These are phyloP conservation scores for Amphirosellinia nigrospora DNA, from an alignment of 495 filamentous ascomycete genomes.

Conservation along the genomic window DNA sequence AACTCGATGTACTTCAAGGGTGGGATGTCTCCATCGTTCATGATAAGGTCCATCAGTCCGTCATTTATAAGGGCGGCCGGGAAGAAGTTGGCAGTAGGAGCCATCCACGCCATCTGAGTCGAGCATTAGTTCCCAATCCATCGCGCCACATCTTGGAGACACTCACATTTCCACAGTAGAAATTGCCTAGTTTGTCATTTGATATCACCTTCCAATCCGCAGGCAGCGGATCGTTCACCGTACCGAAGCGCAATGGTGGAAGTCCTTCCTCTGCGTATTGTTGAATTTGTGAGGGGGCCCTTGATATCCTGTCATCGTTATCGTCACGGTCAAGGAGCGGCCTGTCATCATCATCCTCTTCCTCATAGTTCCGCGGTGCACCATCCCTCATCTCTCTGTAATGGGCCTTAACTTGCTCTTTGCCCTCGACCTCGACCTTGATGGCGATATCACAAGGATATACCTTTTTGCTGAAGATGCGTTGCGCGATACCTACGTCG, in stretches of 20 bases:
- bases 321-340: too few species aligned
- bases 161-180: conserved; percentile 85
- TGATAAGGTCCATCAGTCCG: conserved; percentile 83
- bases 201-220: conserved; percentile 74
- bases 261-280: conserved; percentile 55
- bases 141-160: background rate
- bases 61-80: conserved; percentile 82
- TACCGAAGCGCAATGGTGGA: conserved; percentile 78
- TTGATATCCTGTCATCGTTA: background rate
- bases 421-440: conserved; percentile 79
- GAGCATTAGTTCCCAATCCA: conserved; percentile 13
- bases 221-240: conserved; percentile 76
- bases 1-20: conserved; percentile 66
- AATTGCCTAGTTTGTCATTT: conserved; percentile 81
- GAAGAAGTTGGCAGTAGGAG: conserved; percentile 87
- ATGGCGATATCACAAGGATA: conserved; percentile 91
- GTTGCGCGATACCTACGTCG: conserved; percentile 77
- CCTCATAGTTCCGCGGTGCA: background rate
- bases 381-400: conserved; percentile 53
- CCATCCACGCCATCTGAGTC: conserved; percentile 83
- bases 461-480: conserved; percentile 71
- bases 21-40: conserved; percentile 75
- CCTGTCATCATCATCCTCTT: background rate
- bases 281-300: conserved; percentile 6
- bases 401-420: conserved; percentile 73